phyloP scores from a whole-genome alignment of 225 moss, liverwort and hornwort genomes.

The Climacium dendroides region DNA sequence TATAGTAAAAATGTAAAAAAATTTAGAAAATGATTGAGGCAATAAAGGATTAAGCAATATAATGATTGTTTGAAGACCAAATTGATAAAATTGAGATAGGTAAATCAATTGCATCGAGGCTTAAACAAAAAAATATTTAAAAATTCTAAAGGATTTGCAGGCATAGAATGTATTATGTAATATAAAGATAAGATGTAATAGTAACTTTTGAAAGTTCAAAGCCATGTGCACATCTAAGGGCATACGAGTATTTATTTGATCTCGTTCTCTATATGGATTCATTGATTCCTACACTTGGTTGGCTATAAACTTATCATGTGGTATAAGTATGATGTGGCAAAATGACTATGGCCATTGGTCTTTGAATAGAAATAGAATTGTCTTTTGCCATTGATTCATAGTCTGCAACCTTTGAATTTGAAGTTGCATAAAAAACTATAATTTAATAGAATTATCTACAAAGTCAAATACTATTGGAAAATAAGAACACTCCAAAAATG shows the following conservation, averaged over 20 bases:
- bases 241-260: neutral
- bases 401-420: neutral
- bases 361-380: neutral
- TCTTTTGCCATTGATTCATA: neutral
- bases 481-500: neutral
- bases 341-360: neutral
- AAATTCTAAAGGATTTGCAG: neutral
- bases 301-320: neutral
- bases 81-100: neutral
- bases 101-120: accelerated
- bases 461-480: neutral
- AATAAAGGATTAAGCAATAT: neutral
- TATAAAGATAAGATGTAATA: neutral
- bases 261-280: neutral
- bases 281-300: neutral
- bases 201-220: neutral
- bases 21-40: neutral
- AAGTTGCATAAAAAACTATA: neutral
- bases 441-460: neutral
- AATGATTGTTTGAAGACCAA: neutral
- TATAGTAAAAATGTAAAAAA: neutral
- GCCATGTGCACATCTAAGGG: accelerated
- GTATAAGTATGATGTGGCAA: neutral
- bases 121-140: neutral
- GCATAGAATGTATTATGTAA: neutral